Conservation (phyloP, 441 rosid species). For the Populus trichocarpa region DNA sequence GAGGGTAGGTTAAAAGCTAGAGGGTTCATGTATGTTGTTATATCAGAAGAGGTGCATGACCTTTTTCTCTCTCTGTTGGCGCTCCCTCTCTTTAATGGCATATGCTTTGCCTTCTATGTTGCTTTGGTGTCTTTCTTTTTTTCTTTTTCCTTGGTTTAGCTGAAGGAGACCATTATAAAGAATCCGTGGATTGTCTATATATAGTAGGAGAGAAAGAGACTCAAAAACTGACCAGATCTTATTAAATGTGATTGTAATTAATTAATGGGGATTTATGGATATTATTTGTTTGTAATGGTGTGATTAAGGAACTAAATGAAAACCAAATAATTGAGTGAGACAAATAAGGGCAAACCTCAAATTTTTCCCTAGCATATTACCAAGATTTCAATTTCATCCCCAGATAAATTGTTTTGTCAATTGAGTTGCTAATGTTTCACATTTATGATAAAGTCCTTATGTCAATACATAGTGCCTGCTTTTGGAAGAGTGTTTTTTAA, state of each 20-base stretch:
- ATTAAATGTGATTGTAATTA: not conserved
- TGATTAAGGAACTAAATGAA: slow-evolving; percentile 21
- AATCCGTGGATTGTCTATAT: slow-evolving; percentile 4
- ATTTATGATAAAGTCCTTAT: no score
- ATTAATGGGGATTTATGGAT: slow-evolving; percentile 7
- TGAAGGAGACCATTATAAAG: slow-evolving; percentile 20
- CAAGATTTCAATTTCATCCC: not conserved
- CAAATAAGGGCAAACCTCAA: not conserved
- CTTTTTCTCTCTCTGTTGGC: not conserved
- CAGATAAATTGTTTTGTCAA: not conserved
- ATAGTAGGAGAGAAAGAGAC: not conserved
- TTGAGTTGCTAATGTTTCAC: not conserved
- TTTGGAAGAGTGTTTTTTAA: no score
- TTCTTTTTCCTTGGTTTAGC: slow-evolving; percentile 12
- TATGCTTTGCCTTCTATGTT: slow-evolving; percentile 20
- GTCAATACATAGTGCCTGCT: no score
- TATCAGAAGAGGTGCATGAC: slow-evolving; percentile 45
- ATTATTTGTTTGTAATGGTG: slow-evolving; percentile 8
- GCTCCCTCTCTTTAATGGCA: slow-evolving; percentile 20
- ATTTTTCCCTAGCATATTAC: not conserved
- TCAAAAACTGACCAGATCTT: slow-evolving; percentile 26
- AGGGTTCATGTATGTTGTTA: slow-evolving; percentile 20
- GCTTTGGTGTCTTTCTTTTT: not conserved
- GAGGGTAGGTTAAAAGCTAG: slow-evolving; percentile 24
- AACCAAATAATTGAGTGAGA: not conserved